Evolutionary conservation across 768 basidiomycete genomes (phyloP), one percentile per base, ranked within the genome.

Genomic region (Plicaturopsis crispa): DNA sequence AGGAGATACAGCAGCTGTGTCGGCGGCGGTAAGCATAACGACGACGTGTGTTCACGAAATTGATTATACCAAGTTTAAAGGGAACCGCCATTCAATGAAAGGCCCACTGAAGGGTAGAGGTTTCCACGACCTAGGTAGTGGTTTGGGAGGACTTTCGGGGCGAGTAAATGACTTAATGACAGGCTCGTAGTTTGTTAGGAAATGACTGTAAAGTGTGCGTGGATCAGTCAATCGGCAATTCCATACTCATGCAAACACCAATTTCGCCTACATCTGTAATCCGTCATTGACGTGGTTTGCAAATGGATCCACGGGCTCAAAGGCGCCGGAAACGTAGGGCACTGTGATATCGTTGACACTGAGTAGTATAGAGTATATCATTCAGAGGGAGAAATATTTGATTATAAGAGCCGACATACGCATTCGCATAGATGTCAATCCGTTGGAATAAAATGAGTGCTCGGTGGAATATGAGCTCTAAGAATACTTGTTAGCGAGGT

Each of bases 341-440:
- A 67, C 65, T 0, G 65, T 66, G 1, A 51, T 33, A 34, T 66
- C 63, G 20, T 52, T 48, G 24, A 54, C 39, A 12, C 47, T 50
- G 20, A 16, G 10, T 11, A 3, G 10, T 26, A 14, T 33, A 30
- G 6, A n/a, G 6, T 1, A 21, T 8, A 13, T 34, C 20, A 0
- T 13, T 12, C 1, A 8, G 17, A 10, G 5, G 14, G 2, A 17
- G 14, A 4, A 38, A 6, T n/a, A n/a, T n/a, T n/a, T n/a, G n/a
- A n/a, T n/a, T n/a, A n/a, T n/a, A n/a, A 24, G 10, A 11, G 16
- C 12, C 10, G 4, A 41, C 56, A 36, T 35, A 59, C 49, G 56
- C 55, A 36, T 62, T 66, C 1, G 63, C 62, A 39, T 55, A 66
- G 6, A 68, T 52, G 20, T 51, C 48, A 17, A 64, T 46, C 19